Evolutionary conservation across 2,329 filamentous ascomycete genomes (phyloP).

Genomic region (Epichloe typhina): DNA sequence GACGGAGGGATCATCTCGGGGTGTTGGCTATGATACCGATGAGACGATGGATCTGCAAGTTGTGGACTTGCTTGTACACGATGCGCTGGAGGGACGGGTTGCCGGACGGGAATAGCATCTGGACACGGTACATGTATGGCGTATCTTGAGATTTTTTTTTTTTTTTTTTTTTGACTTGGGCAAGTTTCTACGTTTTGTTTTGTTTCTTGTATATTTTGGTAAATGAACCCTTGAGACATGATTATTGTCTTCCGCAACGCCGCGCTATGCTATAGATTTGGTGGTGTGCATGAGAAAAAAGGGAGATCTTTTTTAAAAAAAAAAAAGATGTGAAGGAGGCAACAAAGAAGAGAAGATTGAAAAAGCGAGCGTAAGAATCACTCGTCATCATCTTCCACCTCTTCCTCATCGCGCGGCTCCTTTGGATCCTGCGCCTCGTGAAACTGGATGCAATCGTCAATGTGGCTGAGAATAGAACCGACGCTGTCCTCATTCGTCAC

Average conservation of each 20-base stretch:
- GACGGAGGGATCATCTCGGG: neutral
- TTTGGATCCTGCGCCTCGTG: constrained; percentile 86
- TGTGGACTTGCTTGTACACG: too few species aligned
- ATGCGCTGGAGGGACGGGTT: too few species aligned
- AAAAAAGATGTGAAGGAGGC: neutral
- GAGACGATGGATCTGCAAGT: too few species aligned
- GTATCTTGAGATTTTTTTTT: too few species aligned
- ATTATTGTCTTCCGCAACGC: neutral
- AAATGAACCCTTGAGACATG: neutral
- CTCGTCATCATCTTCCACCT: constrained; percentile 28
- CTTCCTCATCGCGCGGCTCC: constrained; percentile 55
- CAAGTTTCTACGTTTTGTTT: neutral
- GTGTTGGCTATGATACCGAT: too few species aligned
- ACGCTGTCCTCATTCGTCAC: constrained; percentile 88
- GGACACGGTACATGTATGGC: too few species aligned
- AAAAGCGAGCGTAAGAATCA: constrained; percentile 3
- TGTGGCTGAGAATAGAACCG: constrained; percentile 70
- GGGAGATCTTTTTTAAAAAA: neutral
- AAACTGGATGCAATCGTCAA: constrained; percentile 87
- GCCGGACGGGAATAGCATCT: too few species aligned
- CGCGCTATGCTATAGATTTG: constrained; percentile 4
- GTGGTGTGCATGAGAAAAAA: neutral
- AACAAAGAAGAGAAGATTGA: too few species aligned
- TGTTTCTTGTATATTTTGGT: neutral
- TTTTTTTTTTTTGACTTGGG: neutral